Percentiles rank a stretch among this genome's conserved stretches.
Evolutionary conservation across 2,329 filamentous ascomycete genomes (phyloP).

Genomic region (Anisogramma anomala): DNA sequence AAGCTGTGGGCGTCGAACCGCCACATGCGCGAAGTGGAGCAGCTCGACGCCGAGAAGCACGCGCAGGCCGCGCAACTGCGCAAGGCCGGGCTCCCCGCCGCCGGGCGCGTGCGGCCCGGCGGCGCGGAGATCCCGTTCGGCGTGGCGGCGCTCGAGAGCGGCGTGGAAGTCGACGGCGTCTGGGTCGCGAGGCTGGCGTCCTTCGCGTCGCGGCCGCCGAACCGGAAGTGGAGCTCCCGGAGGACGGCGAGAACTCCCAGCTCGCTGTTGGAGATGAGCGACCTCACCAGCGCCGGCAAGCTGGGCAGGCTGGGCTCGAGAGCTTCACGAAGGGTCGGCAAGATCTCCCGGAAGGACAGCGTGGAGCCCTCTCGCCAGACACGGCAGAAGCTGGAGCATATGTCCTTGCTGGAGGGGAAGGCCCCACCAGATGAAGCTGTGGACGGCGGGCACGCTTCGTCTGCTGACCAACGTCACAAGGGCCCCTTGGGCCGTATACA

Average conservation of each 20-base stretch:
- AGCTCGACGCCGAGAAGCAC: constrained; percentile 55
- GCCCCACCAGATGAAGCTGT: background rate
- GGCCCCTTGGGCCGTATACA: constrained; percentile 11
- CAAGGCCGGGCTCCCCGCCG: constrained; percentile 37
- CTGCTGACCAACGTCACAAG: background rate
- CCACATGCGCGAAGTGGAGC: constrained; percentile 43
- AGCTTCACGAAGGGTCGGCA: constrained; percentile 2
- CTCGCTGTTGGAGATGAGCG: constrained; percentile 3
- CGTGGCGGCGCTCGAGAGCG: constrained; percentile 71
- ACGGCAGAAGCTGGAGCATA: constrained; percentile 4
- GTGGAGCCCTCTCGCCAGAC: constrained; percentile 6
- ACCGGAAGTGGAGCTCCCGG: constrained; percentile 12
- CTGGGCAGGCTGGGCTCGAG: constrained; percentile 1
- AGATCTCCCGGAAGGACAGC: constrained; percentile 10
- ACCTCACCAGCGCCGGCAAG: background rate
- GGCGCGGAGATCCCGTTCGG: constrained; percentile 76
- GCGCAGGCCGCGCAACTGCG: constrained; percentile 41
- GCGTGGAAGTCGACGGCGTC: constrained; percentile 75
- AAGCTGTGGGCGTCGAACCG: constrained; percentile 56
- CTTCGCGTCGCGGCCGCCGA: constrained; percentile 18
- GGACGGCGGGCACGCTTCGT: background rate
- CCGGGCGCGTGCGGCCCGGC: constrained; percentile 19
- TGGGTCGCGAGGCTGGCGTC: constrained; percentile 52
- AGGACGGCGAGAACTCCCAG: constrained; percentile 8
- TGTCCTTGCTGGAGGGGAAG: constrained; percentile 2